Evolutionary conservation across 2,329 filamentous ascomycete species (phyloP), one percentile per base, ranked within the genome.

Genomic region (Penicillium polonicum): DNA sequence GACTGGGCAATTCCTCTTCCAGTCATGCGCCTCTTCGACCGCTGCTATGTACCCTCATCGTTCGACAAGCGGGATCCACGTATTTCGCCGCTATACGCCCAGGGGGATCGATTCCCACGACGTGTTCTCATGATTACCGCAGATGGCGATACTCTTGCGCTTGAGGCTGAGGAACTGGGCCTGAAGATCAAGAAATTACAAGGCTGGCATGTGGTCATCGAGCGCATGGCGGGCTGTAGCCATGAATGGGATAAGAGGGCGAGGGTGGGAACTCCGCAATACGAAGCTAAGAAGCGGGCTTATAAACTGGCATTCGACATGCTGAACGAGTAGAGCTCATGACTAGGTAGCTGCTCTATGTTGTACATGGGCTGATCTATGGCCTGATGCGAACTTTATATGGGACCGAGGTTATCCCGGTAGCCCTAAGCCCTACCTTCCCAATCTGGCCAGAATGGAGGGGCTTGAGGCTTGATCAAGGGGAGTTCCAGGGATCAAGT

Each of bases 171-270:
- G 55, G 61, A 60, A 31, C 49, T 75, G 29, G 71, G 69, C 2
- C 55, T 54, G n/a, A 67, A 62, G 43, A 60, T 73, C 19, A 50
- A 61, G 33, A 38, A 62, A 25, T 48, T 60, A 19, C 50, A 58
- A 21, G 70, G 61, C 1, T 55, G 61, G 35, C 53, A 70, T 59
- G 69, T 73, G 53, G 60, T 70, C 45, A 56, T 48, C 29, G 70
- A 76, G 60, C 70, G 70, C 41, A 70, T 76, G 67, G 61, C 70
- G 39, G 68, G 65, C 5, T 74, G 73, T 51, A 65, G 64, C 36
- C 76, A 79, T 61, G 76, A 52, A n/a, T 78, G 71, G 66, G 75
- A 78, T 54, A 76, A 78, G 59, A 61, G 52, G n/a, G 60, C 66
- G 7, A 56, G 52, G 45, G 55, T 65, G 29, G 72, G 68, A 25